Evolutionary conservation across 2,329 filamentous ascomycete species (phyloP).

Genomic region (Exophiala calicioides): DNA sequence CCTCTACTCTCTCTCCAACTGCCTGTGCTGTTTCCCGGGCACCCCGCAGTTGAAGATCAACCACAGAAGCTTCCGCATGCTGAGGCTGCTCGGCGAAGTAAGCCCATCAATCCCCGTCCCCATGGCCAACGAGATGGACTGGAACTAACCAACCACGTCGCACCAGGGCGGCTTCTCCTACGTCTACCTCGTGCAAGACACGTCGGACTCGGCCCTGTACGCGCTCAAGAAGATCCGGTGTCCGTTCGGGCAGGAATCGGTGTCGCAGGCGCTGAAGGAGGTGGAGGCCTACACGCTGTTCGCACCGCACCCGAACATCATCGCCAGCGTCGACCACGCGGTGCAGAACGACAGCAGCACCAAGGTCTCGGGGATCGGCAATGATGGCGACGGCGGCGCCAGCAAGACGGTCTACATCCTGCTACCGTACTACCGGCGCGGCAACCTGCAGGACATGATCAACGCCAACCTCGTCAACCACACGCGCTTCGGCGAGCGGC

Average conservation of each 20-base stretch:
- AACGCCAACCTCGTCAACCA: conserved; percentile 98
- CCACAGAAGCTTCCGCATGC: conserved; percentile 89
- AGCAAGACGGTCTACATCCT: conserved; percentile 96
- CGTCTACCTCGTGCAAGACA: conserved; percentile 97
- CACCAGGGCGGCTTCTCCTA: conserved; percentile 91
- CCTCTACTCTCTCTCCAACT: conserved; percentile 88
- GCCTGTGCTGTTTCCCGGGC: conserved; percentile 93
- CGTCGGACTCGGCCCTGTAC: conserved; percentile 72
- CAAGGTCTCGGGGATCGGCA: conserved; percentile 57
- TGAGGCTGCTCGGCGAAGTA: conserved; percentile 89
- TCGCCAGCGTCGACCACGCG: conserved; percentile 78
- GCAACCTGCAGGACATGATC: conserved; percentile 96
- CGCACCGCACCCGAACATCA: conserved; percentile 78
- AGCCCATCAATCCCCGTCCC: conserved; percentile 31
- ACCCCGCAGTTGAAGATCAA: conserved; percentile 96
- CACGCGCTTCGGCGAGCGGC: conserved; percentile 80
- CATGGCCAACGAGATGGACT: conserved; percentile 4
- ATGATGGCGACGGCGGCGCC: conserved; percentile 54
- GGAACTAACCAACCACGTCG: neutral
- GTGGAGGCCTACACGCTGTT: conserved; percentile 96
- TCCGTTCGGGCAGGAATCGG: conserved; percentile 94
- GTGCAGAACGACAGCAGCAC: conserved; percentile 70
- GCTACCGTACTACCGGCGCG: conserved; percentile 89
- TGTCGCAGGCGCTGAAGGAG: conserved; percentile 91
- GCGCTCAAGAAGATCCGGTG: conserved; percentile 99